Evolutionary conservation across 2,329 filamentous ascomycete genomes (phyloP), one percentile per base, ranked within the genome.

Genomic region (Paraconiothyrium brasiliense): DNA sequence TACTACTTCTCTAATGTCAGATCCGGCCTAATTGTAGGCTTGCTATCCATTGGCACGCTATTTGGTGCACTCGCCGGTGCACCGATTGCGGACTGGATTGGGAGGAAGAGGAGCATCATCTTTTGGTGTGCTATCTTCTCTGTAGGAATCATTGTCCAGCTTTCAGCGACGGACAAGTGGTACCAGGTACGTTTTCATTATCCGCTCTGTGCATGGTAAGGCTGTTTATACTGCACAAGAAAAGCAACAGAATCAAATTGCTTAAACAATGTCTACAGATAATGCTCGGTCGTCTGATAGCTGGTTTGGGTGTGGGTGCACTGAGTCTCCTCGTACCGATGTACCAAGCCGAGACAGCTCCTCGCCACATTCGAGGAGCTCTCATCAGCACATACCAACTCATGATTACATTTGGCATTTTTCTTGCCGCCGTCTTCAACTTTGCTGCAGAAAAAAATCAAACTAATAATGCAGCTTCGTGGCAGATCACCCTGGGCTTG

Each of bases 11-110:
- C 65, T 10, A 73, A 72, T 30, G 71, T 70, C 2, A 62, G 74
- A 10, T 71, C 71, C 4, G 74, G 74, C 8, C 62, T 72, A 4
- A 76, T 76, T 27, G 72, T 76, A 6, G 72, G 60, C 39, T 41
- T 76, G 43, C 83, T 93, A 13, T 92, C 89, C 0, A 89, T 89
- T 35, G 90, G 90, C 32, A 92, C 90, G 8, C 92, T 93, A 74
- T 87, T 92, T 62, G 91, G 91, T 32, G 86, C 90, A 2, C 81
- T 93, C 3, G 73, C 78, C 30, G 78, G 76, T 41, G 81, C 87
- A 14, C 86, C 85, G 30, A 80, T 90, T 52, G 86, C 87, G 35
- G 89, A 91, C 61, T 76, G 75, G 9, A 79, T 90, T 51, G 89
- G 89, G 16, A 86, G 89, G 5, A 84, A 85, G 43, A 76, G 84